phyloP scores from a whole-genome alignment of 805 yeast species.

The Grigorovia jiainica region DNA sequence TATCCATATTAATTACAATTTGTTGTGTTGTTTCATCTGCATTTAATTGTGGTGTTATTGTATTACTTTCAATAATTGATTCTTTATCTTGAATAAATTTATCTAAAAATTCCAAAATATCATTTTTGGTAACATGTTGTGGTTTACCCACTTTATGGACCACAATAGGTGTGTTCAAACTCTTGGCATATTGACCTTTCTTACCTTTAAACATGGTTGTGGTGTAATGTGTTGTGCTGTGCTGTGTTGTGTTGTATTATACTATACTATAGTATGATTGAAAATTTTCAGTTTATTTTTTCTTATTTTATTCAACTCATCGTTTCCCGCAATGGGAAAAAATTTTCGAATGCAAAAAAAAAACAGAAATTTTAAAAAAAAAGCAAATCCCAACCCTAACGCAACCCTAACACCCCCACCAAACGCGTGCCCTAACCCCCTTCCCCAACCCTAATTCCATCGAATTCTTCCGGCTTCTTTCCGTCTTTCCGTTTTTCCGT shows the following conservation, averaged over 20 bases:
- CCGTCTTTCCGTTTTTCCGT: not conserved
- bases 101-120: constrained; percentile 20
- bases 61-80: constrained; percentile 7
- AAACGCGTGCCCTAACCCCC: not conserved
- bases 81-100: constrained; percentile 23
- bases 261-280: not conserved
- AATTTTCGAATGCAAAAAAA: not conserved
- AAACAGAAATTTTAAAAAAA: not conserved
- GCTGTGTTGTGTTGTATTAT: not conserved
- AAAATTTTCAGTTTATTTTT: no score
- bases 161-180: constrained; percentile 24
- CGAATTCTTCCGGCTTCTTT: not conserved
- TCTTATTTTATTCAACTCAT: not conserved
- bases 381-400: not conserved
- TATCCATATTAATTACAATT: constrained; percentile 15
- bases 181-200: constrained; percentile 12
- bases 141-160: constrained; percentile 18
- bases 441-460: not conserved
- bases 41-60: not conserved
- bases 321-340: not conserved
- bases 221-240: not conserved
- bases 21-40: constrained; percentile 1
- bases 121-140: constrained; percentile 20
- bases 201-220: constrained; percentile 5
- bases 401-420: not conserved